phyloP scores from a whole-genome alignment of 2,329 filamentous ascomycete genomes.

The Phaeoacremonium minimum region DNA sequence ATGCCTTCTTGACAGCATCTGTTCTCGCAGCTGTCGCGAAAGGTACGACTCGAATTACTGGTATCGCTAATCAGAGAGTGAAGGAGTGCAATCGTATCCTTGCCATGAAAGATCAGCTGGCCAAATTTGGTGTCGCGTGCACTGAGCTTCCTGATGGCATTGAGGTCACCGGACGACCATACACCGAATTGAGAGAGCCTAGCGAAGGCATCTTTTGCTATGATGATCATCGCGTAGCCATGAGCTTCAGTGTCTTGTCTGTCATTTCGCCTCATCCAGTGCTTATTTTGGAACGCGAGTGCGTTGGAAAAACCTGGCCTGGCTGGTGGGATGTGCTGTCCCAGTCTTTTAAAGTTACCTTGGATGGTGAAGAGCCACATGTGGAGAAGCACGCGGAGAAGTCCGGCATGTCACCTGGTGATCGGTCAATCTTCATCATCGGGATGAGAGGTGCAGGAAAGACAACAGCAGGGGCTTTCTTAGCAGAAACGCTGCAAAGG shows the following conservation, averaged over 20 bases:
- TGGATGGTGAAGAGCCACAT: conserved; percentile 68
- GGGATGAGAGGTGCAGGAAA: conserved; percentile 98
- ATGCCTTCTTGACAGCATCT: conserved; percentile 93
- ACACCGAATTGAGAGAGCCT: conserved; percentile 47
- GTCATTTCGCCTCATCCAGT: conserved; percentile 67
- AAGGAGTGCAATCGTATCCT: conserved; percentile 97
- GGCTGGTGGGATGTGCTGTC: conserved; percentile 95
- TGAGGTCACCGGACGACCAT: conserved; percentile 55
- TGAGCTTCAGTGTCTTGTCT: conserved; percentile 93
- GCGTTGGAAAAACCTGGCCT: conserved; percentile 96
- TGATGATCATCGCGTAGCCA: conserved; percentile 95
- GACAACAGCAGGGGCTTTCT: conserved; percentile 87
- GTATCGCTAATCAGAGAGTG: conserved; percentile 95
- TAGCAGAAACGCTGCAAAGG: conserved; percentile 69
- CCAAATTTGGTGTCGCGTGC: conserved; percentile 86
- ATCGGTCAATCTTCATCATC: conserved; percentile 83
- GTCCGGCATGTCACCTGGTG: conserved; percentile 24
- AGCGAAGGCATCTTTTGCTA: conserved; percentile 80
- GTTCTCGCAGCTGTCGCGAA: conserved; percentile 86
- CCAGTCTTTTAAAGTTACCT: conserved; percentile 68
- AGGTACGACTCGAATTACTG: conserved; percentile 79
- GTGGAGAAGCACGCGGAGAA: conserved; percentile 19
- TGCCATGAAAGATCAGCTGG: conserved; percentile 92
- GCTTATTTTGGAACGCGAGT: conserved; percentile 83
- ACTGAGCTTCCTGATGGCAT: conserved; percentile 94